Conservation (phyloP, 345 rosid genomes). For the Boechera retrofracta region DNA sequence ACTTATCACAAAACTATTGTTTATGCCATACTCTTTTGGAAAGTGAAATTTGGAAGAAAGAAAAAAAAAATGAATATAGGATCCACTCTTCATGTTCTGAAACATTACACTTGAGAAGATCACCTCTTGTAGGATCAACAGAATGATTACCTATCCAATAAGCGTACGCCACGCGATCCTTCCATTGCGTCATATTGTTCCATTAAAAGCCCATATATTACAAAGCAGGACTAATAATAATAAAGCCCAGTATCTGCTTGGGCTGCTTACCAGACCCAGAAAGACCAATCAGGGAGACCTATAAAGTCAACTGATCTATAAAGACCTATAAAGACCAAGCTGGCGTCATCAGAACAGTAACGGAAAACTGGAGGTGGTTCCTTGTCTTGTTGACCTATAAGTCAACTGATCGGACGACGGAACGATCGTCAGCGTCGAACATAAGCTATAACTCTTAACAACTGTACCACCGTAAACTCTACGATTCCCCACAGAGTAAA, state of each 20-base stretch:
- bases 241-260: not conserved
- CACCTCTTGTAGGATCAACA: slow-evolving; percentile 46
- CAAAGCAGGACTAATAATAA: no score
- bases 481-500: slow-evolving; percentile 72
- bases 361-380: slow-evolving; percentile 68
- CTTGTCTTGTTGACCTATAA: slow-evolving; percentile 42
- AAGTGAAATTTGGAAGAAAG: not conserved
- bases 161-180: slow-evolving; percentile 59
- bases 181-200: slow-evolving; percentile 46
- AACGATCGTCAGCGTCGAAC: slow-evolving; percentile 64
- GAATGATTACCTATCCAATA: slow-evolving; percentile 67
- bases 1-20: not conserved
- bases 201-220: slow-evolving; percentile 24
- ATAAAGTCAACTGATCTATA: no score
- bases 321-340: slow-evolving; percentile 53
- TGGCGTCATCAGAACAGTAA: slow-evolving; percentile 59
- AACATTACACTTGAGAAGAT: slow-evolving; percentile 50
- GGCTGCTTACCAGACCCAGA: slow-evolving; percentile 77
- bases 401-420: slow-evolving; percentile 48
- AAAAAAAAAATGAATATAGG: slow-evolving; percentile 41
- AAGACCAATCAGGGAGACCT: slow-evolving; percentile 77
- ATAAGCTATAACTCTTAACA: slow-evolving; percentile 61
- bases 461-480: slow-evolving; percentile 70
- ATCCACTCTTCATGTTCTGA: slow-evolving; percentile 46
- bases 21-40: not conserved